phyloP scores from a whole-genome alignment of 805 yeast genomes.

The Starmerella apicola region DNA sequence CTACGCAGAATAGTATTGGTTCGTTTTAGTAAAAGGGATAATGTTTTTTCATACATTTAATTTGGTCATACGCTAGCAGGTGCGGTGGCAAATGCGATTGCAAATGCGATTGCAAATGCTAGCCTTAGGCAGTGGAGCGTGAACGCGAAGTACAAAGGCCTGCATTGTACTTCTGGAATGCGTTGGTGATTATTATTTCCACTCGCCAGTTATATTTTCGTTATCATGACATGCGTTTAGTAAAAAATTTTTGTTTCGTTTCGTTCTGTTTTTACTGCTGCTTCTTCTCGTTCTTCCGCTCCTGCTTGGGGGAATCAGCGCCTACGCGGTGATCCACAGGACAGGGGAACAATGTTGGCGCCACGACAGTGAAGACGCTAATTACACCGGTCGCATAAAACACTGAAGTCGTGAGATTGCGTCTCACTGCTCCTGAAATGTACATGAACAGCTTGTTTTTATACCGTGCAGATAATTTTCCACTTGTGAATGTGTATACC shows the following conservation, averaged over 20 bases:
- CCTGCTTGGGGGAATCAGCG: slow-evolving; percentile 13
- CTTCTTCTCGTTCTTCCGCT: slow-evolving; percentile 1
- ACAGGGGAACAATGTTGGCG: slow-evolving; percentile 31
- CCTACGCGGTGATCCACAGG: slow-evolving; percentile 18
- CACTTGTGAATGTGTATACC: neutral
- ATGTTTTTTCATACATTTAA: too few relatives aligned
- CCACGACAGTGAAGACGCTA: slow-evolving; percentile 53
- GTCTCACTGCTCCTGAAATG: slow-evolving; percentile 19
- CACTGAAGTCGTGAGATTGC: slow-evolving; percentile 46
- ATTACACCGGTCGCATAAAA: slow-evolving; percentile 66
- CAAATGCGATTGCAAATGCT: too few relatives aligned
- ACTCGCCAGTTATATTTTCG: too few relatives aligned
- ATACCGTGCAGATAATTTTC: neutral
- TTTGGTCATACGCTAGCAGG: too few relatives aligned
- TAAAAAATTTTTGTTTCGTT: neutral
- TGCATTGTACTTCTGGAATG: too few relatives aligned
- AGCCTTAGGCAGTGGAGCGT: too few relatives aligned
- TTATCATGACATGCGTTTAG: neutral
- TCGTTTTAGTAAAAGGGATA: too few relatives aligned
- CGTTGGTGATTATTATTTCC: too few relatives aligned
- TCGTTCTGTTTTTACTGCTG: neutral
- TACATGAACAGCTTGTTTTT: slow-evolving; percentile 23
- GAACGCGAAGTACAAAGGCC: too few relatives aligned
- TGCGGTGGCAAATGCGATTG: too few relatives aligned
- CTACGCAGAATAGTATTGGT: too few relatives aligned